Evolutionary conservation across 495 filamentous ascomycete species (phyloP).

Genomic region (Penicillium goetzii): DNA sequence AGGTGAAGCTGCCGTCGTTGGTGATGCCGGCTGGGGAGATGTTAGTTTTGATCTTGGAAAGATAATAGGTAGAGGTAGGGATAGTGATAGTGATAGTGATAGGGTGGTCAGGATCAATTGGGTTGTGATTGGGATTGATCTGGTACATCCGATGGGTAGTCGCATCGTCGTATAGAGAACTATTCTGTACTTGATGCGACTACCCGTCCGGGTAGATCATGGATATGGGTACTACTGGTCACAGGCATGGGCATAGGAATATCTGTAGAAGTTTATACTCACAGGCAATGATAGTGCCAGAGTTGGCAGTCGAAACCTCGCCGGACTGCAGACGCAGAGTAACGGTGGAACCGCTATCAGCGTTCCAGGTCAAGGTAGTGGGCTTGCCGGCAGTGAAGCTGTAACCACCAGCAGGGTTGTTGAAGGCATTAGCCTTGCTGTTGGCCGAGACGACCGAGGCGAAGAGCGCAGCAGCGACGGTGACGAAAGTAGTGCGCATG

Average conservation of each 20-base stretch:
- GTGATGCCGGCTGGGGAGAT: constrained; percentile 47
- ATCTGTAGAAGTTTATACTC: constrained; percentile 29
- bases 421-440: constrained; percentile 57
- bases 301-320: constrained; percentile 42
- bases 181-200: neutral
- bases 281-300: constrained; percentile 57
- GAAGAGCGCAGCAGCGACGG: constrained; percentile 42
- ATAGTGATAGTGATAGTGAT: neutral
- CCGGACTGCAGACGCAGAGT: constrained; percentile 59
- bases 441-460: constrained; percentile 43
- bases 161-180: neutral
- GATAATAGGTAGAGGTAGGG: no score
- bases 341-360: constrained; percentile 56
- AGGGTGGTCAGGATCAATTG: neutral
- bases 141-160: neutral
- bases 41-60: no score
- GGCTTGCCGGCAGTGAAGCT: constrained; percentile 53
- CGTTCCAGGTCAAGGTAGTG: constrained; percentile 59
- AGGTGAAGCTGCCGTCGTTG: constrained; percentile 63
- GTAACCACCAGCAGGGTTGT: constrained; percentile 49
- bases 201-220: neutral
- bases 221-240: neutral
- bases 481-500: constrained; percentile 50
- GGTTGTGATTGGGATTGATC: neutral
- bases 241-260: no score